Conservation (phyloP, 1,139 yeast genomes). For the Saccharomyces hybrid region DNA sequence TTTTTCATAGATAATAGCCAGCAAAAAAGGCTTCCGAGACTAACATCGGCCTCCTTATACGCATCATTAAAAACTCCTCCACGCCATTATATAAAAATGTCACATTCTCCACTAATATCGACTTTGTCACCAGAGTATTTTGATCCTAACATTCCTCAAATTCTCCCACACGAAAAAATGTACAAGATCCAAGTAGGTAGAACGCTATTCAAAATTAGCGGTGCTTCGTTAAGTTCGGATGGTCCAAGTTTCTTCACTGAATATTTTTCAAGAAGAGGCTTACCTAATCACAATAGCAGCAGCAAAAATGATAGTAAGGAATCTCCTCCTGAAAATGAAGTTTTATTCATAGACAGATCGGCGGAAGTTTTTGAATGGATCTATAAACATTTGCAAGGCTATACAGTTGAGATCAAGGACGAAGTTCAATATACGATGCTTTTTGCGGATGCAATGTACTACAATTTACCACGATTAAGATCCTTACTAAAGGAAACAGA, state of each 20-base stretch:
- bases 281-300: neutral
- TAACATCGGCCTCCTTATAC: no score
- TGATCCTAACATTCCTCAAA: conserved; percentile 41
- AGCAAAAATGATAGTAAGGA: neutral
- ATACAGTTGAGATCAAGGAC: conserved; percentile 49
- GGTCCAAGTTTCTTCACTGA: conserved; percentile 47
- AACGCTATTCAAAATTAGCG: conserved; percentile 51
- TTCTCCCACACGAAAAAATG: conserved; percentile 59
- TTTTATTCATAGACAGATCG: conserved; percentile 70
- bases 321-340: conserved; percentile 31
- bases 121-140: conserved; percentile 11
- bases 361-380: conserved; percentile 62
- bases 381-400: conserved; percentile 70
- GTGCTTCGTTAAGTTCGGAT: conserved; percentile 80
- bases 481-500: conserved; percentile 46
- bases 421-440: conserved; percentile 57
- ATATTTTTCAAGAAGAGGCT: conserved; percentile 30
- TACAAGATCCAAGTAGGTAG: conserved; percentile 71
- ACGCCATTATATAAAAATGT: neutral
- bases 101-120: neutral
- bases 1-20: neutral
- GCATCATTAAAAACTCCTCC: neutral
- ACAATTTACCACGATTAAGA: conserved; percentile 52
- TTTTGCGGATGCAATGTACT: conserved; percentile 69
- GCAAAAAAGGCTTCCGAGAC: neutral